Evolutionary conservation across 2,329 filamentous ascomycete species (phyloP).

Genomic region (Penicillium sp.): DNA sequence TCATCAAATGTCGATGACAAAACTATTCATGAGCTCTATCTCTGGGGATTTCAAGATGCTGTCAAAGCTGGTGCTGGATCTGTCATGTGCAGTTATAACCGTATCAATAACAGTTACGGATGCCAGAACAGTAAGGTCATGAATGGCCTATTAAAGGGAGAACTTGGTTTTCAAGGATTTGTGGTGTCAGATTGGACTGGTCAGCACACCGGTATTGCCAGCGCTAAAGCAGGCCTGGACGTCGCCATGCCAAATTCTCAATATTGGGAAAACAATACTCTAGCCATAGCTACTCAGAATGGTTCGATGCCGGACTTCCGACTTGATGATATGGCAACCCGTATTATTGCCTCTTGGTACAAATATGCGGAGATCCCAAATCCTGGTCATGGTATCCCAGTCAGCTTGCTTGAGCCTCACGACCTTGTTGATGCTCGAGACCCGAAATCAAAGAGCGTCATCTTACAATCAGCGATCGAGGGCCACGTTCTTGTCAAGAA

Average conservation of each 20-base stretch:
- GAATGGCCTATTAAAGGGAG: constrained; percentile 53
- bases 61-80: constrained; percentile 26
- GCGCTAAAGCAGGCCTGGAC: constrained; percentile 53
- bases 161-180: constrained; percentile 56
- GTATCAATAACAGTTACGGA: constrained; percentile 53
- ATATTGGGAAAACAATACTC: constrained; percentile 19
- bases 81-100: constrained; percentile 35
- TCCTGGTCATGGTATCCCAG: background rate
- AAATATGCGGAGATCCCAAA: background rate
- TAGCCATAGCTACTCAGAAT: background rate
- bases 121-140: constrained; percentile 35
- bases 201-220: constrained; percentile 49
- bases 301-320: constrained; percentile 1
- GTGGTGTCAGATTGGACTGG: constrained; percentile 51
- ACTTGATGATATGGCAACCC: constrained; percentile 2
- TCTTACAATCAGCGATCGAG: background rate
- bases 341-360: constrained; percentile 1
- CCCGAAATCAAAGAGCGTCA: constrained; percentile 1
- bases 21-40: constrained; percentile 15
- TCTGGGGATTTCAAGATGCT: constrained; percentile 13
- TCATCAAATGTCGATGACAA: constrained; percentile 15
- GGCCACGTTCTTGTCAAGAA: constrained; percentile 2
- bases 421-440: background rate
- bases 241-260: constrained; percentile 27
- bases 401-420: background rate